Conservation (phyloP, 2,329 filamentous ascomycete species). For the Paecilomyces fulvus region DNA sequence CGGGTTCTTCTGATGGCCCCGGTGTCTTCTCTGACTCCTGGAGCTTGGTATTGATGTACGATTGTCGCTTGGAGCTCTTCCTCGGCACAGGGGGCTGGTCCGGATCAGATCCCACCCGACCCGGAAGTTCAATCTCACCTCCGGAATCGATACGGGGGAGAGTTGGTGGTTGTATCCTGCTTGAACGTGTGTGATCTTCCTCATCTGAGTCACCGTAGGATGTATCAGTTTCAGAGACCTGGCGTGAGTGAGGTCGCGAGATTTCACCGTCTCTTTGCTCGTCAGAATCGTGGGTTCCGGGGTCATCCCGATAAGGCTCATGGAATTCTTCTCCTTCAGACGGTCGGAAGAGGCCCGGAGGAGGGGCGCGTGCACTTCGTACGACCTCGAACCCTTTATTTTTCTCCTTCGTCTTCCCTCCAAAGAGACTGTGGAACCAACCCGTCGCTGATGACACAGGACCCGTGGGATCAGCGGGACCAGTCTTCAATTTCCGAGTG, state of each 20-base stretch:
- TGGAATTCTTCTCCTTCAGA: constrained; percentile 50
- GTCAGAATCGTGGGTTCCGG: constrained; percentile 18
- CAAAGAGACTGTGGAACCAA: constrained; percentile 75
- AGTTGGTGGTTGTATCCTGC: constrained; percentile 41
- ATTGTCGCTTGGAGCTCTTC: constrained; percentile 59
- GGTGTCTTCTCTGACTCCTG: constrained; percentile 7
- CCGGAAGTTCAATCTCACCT: constrained; percentile 55
- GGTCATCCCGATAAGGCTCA: constrained; percentile 55
- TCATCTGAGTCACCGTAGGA: constrained; percentile 21
- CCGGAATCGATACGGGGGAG: constrained; percentile 54
- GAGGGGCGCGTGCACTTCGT: constrained; percentile 76
- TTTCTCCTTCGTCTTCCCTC: constrained; percentile 85
- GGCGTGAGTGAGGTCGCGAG: constrained; percentile 11
- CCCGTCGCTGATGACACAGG: constrained; percentile 81
- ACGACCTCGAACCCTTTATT: constrained; percentile 97
- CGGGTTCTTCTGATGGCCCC: constrained; percentile 14
- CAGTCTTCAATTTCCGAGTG: constrained; percentile 80
- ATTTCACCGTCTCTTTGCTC: constrained; percentile 11
- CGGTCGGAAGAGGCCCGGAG: constrained; percentile 53
- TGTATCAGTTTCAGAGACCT: constrained; percentile 14
- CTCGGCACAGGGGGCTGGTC: constrained; percentile 50
- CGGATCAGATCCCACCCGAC: constrained; percentile 49
- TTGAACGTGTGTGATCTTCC: constrained; percentile 6
- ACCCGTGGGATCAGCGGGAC: constrained; percentile 87
- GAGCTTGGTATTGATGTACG: constrained; percentile 9